These are phyloP conservation scores for Aspergillus aculeatinus DNA, from an alignment of 2,329 filamentous ascomycete species.

Conservation along the genomic window DNA sequence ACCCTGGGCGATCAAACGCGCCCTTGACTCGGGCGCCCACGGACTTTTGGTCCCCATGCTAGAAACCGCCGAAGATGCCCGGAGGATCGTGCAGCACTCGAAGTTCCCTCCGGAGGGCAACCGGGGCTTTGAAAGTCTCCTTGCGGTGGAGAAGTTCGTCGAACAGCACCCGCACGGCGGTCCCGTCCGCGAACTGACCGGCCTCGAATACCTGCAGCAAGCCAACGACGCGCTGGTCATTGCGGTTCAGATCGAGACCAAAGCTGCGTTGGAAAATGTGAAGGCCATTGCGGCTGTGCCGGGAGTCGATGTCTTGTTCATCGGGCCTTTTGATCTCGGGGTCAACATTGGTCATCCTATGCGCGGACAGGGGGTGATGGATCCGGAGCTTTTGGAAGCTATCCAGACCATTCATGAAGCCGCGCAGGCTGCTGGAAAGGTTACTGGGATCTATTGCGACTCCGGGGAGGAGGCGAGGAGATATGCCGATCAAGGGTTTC, in stretches of 20 bases:
- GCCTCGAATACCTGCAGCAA: conserved; percentile 31
- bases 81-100: no score
- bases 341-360: background rate
- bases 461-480: background rate
- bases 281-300: conserved; percentile 2
- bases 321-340: background rate
- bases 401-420: no score
- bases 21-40: conserved; percentile 29
- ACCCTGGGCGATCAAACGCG: conserved; percentile 27
- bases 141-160: conserved; percentile 24
- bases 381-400: no score
- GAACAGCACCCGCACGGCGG: conserved; percentile 28
- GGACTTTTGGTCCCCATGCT: conserved; percentile 33
- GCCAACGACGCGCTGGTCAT: conserved; percentile 36
- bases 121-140: background rate
- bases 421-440: no score
- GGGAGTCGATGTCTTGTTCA: conserved; percentile 27
- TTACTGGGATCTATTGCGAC: no score
- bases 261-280: conserved; percentile 16
- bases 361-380: background rate
- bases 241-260: conserved; percentile 42
- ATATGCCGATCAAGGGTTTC: background rate
- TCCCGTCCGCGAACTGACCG: conserved; percentile 32
- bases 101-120: no score
- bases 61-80: conserved; percentile 24